Conservation (phyloP, 768 basidiomycete species). For the Suillus fuscotomentosus region DNA sequence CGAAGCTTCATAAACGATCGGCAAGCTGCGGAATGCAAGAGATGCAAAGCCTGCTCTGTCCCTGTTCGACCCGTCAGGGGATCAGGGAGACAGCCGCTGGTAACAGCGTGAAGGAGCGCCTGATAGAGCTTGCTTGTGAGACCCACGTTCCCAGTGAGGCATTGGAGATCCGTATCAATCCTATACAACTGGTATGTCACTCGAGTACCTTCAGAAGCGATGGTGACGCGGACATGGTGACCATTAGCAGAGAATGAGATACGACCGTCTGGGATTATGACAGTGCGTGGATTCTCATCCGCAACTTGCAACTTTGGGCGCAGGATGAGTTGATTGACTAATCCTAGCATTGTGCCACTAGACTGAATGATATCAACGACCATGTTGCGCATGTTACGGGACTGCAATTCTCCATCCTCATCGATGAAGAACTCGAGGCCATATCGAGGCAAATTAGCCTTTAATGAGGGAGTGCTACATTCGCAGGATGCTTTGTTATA, state of each 20-base stretch:
- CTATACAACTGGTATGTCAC: constrained; percentile 28
- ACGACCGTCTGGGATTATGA: constrained; percentile 41
- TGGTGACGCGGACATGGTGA: constrained; percentile 17
- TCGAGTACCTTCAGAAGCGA: constrained; percentile 2
- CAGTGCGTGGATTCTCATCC: constrained; percentile 14
- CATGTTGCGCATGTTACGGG: constrained; percentile 40
- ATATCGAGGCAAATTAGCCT: constrained; percentile 38
- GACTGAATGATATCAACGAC: constrained; percentile 42
- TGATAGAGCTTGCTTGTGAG: constrained; percentile 33
- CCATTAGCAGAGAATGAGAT: constrained; percentile 13
- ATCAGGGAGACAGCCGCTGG: constrained; percentile 39
- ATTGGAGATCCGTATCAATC: constrained; percentile 29
- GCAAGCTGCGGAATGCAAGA: constrained; percentile 36
- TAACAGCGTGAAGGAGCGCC: constrained; percentile 46
- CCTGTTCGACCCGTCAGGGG: constrained; percentile 44
- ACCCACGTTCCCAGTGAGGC: constrained; percentile 25
- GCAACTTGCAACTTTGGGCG: constrained; percentile 20
- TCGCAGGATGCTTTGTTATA: not conserved
- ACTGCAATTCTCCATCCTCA: constrained; percentile 33
- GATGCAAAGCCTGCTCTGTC: constrained; percentile 40
- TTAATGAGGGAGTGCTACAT: constrained; percentile 14
- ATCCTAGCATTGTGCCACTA: constrained; percentile 43
- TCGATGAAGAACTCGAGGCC: constrained; percentile 40
- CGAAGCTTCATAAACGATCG: constrained; percentile 40
- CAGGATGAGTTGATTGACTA: constrained; percentile 41